Evolutionary conservation across 2,329 filamentous ascomycete species (phyloP), one percentile per base, ranked within the genome.

Genomic region (Pestalotiopsis sp.): DNA sequence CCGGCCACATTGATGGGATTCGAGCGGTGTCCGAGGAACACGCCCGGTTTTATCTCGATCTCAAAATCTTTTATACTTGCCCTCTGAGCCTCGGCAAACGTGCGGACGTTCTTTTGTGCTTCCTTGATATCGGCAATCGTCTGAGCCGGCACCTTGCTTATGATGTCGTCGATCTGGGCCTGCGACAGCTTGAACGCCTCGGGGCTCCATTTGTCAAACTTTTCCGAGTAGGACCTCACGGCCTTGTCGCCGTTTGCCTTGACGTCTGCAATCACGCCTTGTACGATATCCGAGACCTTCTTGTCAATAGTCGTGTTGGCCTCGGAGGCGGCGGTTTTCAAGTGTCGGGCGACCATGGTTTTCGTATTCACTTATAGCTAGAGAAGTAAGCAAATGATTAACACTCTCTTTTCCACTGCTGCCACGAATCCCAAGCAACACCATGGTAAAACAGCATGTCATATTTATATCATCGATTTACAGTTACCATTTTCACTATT

Each of bases 141-240:
- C 73, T 88, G 85, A 11, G 78, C 71, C 0, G 84, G 79, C 0
- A 86, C 81, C 17, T 78, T 75, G 1, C 81, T 74, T n/a, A 87
- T 84, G 49, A 80, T 78, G 1, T 80, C 75, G 12, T 84, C 74
- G 52, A 87, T 87, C 20, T 87, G 78, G 1, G 72, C 72, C 2
- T 75, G 67, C 0, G 84, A 85, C 3, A 88, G 81, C 69, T 82
- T 84, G 78, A 87, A 88, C 1, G 80, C 81, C 0, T 74, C 45
- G 0, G 85, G 86, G 1, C 80, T 80, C 86, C 86, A 88, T 68
- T 84, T 83, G 74, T 88, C 86, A 68, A 88, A 88, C 70, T 86
- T 84, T 66, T 86, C 81, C 1, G 83, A 85, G 74, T 87, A 87
- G 1, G 71, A 73, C 2, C 84, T 78, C 4, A 88, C 84, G 0